phyloP scores from a whole-genome alignment of 495 filamentous ascomycete species.

The Aspergillus cavernicola region DNA sequence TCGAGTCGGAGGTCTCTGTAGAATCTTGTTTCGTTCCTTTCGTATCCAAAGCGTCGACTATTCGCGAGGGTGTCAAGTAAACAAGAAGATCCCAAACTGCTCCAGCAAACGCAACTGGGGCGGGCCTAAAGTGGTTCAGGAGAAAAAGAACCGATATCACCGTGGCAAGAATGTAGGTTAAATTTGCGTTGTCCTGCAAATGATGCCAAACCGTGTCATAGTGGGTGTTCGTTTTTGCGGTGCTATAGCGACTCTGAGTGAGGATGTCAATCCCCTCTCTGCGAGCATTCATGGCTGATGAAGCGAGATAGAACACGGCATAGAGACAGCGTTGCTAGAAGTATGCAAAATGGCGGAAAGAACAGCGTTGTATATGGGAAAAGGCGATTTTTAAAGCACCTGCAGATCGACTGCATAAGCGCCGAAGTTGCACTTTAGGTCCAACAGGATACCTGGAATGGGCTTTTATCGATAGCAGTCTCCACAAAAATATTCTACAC shows the following conservation, averaged over 20 bases:
- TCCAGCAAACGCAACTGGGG: constrained; percentile 26
- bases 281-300: constrained; percentile 41
- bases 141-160: constrained; percentile 25
- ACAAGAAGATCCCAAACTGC: constrained; percentile 61
- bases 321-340: constrained; percentile 19
- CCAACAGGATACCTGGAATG: constrained; percentile 23
- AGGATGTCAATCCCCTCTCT: constrained; percentile 33
- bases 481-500: constrained; percentile 29
- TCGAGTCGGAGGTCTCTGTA: constrained; percentile 18
- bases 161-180: constrained; percentile 25
- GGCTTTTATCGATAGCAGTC: constrained; percentile 41
- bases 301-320: constrained; percentile 17
- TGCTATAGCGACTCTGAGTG: constrained; percentile 28
- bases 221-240: constrained; percentile 25
- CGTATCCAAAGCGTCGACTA: constrained; percentile 58
- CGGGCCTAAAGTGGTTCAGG: constrained; percentile 27
- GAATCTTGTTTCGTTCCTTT: constrained; percentile 28
- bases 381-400: not conserved
- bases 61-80: constrained; percentile 53
- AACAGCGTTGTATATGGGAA: constrained; percentile 1
- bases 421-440: constrained; percentile 28
- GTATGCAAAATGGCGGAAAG: constrained; percentile 7
- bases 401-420: constrained; percentile 14
- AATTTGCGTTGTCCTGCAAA: constrained; percentile 25
- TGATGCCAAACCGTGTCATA: constrained; percentile 32